A percentile compares a stretch with the other conserved stretches of the same genome.
phyloP scores from a whole-genome alignment of 208 protist species.

The Leishmania tropica region DNA sequence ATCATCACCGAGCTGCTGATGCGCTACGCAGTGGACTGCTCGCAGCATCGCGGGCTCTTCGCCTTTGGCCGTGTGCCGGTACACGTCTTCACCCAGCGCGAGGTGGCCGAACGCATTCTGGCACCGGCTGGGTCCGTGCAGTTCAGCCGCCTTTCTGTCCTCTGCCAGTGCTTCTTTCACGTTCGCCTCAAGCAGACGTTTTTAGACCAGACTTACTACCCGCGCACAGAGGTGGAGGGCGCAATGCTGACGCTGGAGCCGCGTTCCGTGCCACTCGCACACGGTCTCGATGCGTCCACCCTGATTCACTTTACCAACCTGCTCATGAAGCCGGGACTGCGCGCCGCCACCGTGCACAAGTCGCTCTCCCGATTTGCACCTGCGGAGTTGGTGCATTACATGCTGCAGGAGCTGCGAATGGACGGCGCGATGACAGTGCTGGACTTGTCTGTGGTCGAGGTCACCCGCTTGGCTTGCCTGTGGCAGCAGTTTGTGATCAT shows the following conservation, averaged over 20 bases:
- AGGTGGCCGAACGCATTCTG: conserved; percentile 83
- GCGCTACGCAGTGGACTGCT: conserved; percentile 86
- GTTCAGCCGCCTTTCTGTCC: conserved; percentile 83
- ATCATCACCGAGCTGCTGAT: conserved; percentile 84
- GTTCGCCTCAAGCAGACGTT: conserved; percentile 79
- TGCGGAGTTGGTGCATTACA: conserved; percentile 78
- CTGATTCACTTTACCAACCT: conserved; percentile 84
- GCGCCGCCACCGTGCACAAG: conserved; percentile 69
- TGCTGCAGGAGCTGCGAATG: conserved; percentile 83
- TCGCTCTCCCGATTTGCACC: conserved; percentile 65
- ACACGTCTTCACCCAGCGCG: conserved; percentile 89
- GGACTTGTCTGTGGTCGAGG: conserved; percentile 70
- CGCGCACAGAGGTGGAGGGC: conserved; percentile 80
- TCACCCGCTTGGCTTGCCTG: conserved; percentile 66
- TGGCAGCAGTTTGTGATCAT: conserved; percentile 75
- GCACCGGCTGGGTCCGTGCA: conserved; percentile 72
- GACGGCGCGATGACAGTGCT: conserved; percentile 83
- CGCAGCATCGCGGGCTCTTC: conserved; percentile 66
- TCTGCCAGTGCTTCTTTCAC: conserved; percentile 86
- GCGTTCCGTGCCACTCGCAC: conserved; percentile 48
- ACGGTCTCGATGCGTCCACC: conserved; percentile 58
- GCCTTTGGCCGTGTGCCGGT: conserved; percentile 83
- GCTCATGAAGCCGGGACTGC: conserved; percentile 71
- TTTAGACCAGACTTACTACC: conserved; percentile 85
- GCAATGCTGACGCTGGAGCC: conserved; percentile 84